phyloP scores from a whole-genome alignment of 1,139 yeast genomes.

The Hyphopichia burtonii region DNA sequence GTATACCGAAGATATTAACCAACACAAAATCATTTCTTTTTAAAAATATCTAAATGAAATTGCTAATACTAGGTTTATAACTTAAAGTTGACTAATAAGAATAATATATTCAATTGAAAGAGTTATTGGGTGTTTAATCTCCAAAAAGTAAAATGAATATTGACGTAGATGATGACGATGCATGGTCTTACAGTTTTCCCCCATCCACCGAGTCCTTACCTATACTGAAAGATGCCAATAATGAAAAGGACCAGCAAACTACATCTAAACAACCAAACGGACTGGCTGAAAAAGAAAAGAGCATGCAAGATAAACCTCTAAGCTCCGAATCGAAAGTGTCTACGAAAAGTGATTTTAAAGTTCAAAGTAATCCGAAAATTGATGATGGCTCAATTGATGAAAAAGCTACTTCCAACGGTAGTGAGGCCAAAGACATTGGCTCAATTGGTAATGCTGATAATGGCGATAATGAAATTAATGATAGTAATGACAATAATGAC shows the following conservation, averaged over 20 bases:
- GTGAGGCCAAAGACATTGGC: not conserved
- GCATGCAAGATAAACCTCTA: too few species aligned
- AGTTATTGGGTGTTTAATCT: too few species aligned
- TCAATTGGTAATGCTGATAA: conserved; percentile 16
- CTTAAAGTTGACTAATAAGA: too few species aligned
- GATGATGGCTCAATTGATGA: too few species aligned
- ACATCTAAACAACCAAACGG: conserved; percentile 18
- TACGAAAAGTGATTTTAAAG: too few species aligned
- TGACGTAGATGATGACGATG: conserved; percentile 37
- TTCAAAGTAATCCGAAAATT: too few species aligned
- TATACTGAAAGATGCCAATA: conserved; percentile 1
- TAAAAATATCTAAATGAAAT: too few species aligned
- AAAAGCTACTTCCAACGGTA: too few species aligned
- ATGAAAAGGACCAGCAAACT: not conserved
- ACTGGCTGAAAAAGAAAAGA: not conserved
- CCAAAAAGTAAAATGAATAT: not conserved
- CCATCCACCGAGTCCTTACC: conserved; percentile 36
- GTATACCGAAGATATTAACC: not conserved
- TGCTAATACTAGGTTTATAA: too few species aligned
- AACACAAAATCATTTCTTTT: not conserved
- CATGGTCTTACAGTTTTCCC: conserved; percentile 47
- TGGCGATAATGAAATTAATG: conserved; percentile 6
- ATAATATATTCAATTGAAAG: too few species aligned
- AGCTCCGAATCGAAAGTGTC: too few species aligned
- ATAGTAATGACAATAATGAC: not conserved